phyloP scores from a whole-genome alignment of 2,329 filamentous ascomycete species.

The Rhynchosporium agropyri region DNA sequence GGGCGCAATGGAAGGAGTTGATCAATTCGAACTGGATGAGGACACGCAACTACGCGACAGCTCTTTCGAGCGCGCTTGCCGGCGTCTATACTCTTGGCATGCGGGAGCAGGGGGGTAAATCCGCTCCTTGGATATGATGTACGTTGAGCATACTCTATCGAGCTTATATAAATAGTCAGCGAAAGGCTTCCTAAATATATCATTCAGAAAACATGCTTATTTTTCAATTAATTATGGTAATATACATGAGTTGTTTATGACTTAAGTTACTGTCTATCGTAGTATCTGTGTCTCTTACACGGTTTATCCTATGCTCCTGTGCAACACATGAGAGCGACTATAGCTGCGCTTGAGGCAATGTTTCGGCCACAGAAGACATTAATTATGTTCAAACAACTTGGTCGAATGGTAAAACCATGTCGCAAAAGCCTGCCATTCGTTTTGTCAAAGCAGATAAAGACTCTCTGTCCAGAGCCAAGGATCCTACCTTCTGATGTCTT shows the following conservation, averaged over 20 bases:
- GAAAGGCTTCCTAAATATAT: no score
- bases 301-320: not conserved
- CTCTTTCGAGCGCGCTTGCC: slow-evolving; percentile 22
- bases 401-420: slow-evolving; percentile 14
- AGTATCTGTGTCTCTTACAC: not conserved
- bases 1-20: not conserved
- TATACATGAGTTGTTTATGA: no score
- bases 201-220: no score
- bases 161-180: no score
- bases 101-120: not conserved
- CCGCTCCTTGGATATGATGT: no score
- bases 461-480: slow-evolving; percentile 3
- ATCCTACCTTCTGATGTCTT: slow-evolving; percentile 18
- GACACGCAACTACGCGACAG: slow-evolving; percentile 38
- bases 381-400: slow-evolving; percentile 16
- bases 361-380: slow-evolving; percentile 8
- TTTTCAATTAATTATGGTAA: no score
- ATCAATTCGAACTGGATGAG: slow-evolving; percentile 25
- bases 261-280: not conserved
- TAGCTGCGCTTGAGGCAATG: not conserved
- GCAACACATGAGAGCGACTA: not conserved
- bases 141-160: no score
- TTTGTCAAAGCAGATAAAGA: slow-evolving; percentile 15
- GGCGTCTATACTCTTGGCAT: slow-evolving; percentile 13
- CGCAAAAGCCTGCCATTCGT: slow-evolving; percentile 7